Base-by-base conservation (phyloP, 495 filamentous ascomycete species). In the Podospora anserina region DNA sequence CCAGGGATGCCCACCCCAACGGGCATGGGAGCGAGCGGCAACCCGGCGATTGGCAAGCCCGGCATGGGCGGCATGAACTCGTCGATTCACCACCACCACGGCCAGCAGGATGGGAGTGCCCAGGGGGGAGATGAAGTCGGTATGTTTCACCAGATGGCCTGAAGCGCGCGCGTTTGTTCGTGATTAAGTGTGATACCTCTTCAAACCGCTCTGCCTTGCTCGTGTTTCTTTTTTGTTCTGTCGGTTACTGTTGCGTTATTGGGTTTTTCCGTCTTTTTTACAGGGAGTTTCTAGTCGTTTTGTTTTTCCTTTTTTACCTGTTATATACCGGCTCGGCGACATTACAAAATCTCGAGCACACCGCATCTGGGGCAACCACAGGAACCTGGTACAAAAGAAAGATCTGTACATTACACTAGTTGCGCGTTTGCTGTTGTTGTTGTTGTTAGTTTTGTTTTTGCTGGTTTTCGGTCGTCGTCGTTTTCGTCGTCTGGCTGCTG, bases 131-230 rank as follows among this genome's bases (percentile, higher is more conserved):
- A 95, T 72, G 93, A 96, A 85, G 92, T 95, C 84, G 92, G 94
- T 92, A 97, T 97, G 93, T 94, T 92, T 83, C 86, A 91, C 84
- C 89, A 91, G 79, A 87, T 90, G 85, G 91, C 82, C 85, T 83
- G 74, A 76, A 77, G 73, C 77, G 78, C 73, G 73, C 72, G 75
- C 70, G 68, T 72, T 79, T 73, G 78, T 78, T 80, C 84, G 82
- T 79, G 79, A 78, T 81, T 80, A 77, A 81, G 81, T 79, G 81
- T 82, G 82, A 82, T 83, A 85, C 79, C 76, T 80, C 75, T 75
- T 77, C 75, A 60, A 75, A 66, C 69, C 72, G 65, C 64, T 61
- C n/a, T 63, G 61, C n/a, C 49, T 63, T 63, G 30, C 30, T 49
- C 27, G 0, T 18, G 27, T 49, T 63, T 63, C 30, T 63, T 74